These are phyloP conservation scores for Infundibulicybe gibba DNA, from an alignment of 768 basidiomycete genomes.

Conservation along the genomic window DNA sequence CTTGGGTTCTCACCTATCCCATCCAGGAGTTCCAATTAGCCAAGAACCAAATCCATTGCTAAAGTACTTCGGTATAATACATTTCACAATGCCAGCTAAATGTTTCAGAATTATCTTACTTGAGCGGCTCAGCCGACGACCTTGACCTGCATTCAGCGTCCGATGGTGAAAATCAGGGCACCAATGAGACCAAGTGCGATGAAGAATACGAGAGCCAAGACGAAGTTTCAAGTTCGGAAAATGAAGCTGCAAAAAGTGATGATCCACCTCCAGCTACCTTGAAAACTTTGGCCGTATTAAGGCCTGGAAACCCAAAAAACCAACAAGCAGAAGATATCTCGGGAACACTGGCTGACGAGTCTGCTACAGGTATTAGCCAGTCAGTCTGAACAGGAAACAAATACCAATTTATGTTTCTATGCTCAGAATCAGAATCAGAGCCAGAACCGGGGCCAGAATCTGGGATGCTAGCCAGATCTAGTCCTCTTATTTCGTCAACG, in stretches of 20 bases:
- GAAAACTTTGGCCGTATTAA: slow-evolving; percentile 13
- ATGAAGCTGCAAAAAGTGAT: slow-evolving; percentile 20
- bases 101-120: neutral
- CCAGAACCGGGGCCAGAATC: slow-evolving; percentile 1
- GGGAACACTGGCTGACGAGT: slow-evolving; percentile 21
- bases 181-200: slow-evolving; percentile 14
- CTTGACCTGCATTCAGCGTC: slow-evolving; percentile 52
- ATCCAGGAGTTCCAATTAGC: neutral
- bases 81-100: neutral
- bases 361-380: slow-evolving; percentile 30
- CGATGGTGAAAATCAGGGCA: slow-evolving; percentile 26
- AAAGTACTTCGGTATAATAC: slow-evolving; percentile 43
- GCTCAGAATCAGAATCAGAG: slow-evolving; percentile 23
- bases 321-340: neutral
- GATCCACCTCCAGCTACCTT: slow-evolving; percentile 14
- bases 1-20: neutral
- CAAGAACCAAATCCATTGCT: slow-evolving; percentile 38
- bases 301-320: neutral
- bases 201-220: slow-evolving; percentile 13
- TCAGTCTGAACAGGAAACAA: neutral
- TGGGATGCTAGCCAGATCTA: too few species aligned
- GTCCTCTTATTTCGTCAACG: neutral
- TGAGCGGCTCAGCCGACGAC: slow-evolving; percentile 25
- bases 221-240: slow-evolving; percentile 15
- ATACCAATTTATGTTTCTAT: neutral